Evolutionary conservation across 73 alveolate species (phyloP), one percentile per base, ranked within the genome.

Genomic region (Stentor coeruleus): DNA sequence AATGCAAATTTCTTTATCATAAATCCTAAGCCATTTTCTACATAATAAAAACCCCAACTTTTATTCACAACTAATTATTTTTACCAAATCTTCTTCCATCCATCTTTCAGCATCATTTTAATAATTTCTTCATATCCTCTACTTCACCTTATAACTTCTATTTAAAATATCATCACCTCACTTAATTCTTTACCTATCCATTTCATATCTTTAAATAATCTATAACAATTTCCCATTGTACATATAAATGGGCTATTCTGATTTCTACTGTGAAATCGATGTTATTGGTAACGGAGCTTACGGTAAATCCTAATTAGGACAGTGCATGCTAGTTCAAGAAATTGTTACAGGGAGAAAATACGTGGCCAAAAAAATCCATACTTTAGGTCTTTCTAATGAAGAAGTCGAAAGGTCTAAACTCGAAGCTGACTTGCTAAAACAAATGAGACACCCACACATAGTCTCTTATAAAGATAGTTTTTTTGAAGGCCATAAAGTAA

Each of bases 391-490:
- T 49, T 49, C 66, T 11, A 49, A 49, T 11, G 6, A 6, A 6
- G 66, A 49, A 6, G 28, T 11, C 28, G 28, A 11, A 11, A 6
- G 66, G 6, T 49, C 66, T 11, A 49, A 49, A 20, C 84, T n/a
- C n/a, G 90, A 84, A 82, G 89, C 83, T 30, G 86, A 84, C 77
- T 59, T 84, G 28, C 84, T 84, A 36, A 42, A 82, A 3, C 35
- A 58, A 38, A 38, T 84, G 40, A 80, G 82, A 39, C 90, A 84
- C 38, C 90, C 90, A 15, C 39, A 84, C 74, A 84, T 84, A 15
- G 89, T 84, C 60, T 37, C 39, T 35, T 81, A 81, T 38, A 40
- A 38, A 40, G 90, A 39, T 38, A 81, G 90, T 6, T 84, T 81
- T 38, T 84, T 39, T 33, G 90, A 84, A 59, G 86, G 84, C 58